Conservation (phyloP, 2,329 filamentous ascomycete species). For the Aspergillus nomiae region DNA sequence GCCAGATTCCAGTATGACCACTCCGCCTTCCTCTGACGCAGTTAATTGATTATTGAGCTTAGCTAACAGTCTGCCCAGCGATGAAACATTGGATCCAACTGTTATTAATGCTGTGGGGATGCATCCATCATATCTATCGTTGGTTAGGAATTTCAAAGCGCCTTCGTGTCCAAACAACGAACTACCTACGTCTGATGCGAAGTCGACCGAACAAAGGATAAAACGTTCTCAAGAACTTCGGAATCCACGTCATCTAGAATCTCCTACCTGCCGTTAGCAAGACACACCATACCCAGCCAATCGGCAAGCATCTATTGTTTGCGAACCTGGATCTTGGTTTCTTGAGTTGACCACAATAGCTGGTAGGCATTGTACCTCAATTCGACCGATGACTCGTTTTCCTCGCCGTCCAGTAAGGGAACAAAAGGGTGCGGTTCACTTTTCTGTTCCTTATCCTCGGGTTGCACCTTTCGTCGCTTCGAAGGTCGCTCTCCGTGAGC, state of each 20-base stretch:
- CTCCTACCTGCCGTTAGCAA: conserved; percentile 25
- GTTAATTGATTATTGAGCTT: conserved; percentile 39
- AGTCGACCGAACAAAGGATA: conserved; percentile 38
- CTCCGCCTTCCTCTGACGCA: conserved; percentile 32
- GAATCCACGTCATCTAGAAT: conserved; percentile 44
- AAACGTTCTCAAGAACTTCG: conserved; percentile 39
- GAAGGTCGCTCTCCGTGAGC: conserved; percentile 47
- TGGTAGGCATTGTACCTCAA: conserved; percentile 41
- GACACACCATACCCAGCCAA: neutral
- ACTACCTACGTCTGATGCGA: conserved; percentile 39
- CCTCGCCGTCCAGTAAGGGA: conserved; percentile 43
- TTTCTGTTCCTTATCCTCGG: conserved; percentile 25
- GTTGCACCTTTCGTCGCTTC: conserved; percentile 61
- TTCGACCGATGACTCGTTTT: conserved; percentile 33
- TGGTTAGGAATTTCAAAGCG: conserved; percentile 15
- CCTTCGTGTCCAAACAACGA: neutral
- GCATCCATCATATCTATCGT: conserved; percentile 38
- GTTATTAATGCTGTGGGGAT: conserved; percentile 47
- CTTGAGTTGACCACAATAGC: conserved; percentile 42
- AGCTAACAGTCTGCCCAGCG: conserved; percentile 40
- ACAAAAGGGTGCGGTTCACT: conserved; percentile 33
- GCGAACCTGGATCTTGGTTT: conserved; percentile 42
- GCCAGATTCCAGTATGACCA: conserved; percentile 46
- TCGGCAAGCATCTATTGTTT: neutral
- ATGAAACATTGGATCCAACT: conserved; percentile 47